phyloP scores from a whole-genome alignment of 2,329 filamentous ascomycete species.

The Penicillium brevicompactum region DNA sequence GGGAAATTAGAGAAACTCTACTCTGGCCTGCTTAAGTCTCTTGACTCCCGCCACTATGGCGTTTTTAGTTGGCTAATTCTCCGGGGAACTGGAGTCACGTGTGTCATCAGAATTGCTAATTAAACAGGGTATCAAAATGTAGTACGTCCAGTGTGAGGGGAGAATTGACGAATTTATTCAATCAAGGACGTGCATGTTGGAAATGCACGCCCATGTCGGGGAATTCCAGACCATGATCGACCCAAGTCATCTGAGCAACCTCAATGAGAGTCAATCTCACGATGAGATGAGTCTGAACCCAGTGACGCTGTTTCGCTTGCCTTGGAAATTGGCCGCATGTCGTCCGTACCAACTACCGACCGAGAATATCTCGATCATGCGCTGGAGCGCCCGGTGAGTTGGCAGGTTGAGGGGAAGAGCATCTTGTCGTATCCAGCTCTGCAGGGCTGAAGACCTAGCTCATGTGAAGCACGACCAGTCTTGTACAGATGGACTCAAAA shows the following conservation, averaged over 20 bases:
- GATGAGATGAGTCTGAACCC: not conserved
- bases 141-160: constrained; percentile 5
- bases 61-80: not conserved
- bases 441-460: not conserved
- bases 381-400: not conserved
- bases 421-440: not conserved
- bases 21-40: not conserved
- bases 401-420: not conserved
- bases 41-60: not conserved
- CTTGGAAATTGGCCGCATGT: not conserved
- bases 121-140: constrained; percentile 23
- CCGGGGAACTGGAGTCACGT: constrained; percentile 4
- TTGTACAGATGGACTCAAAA: too few species aligned
- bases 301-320: not conserved
- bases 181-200: not conserved
- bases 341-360: not conserved
- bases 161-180: not conserved
- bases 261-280: too few species aligned
- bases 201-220: not conserved
- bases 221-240: too few species aligned
- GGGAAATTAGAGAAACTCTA: not conserved
- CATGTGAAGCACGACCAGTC: not conserved
- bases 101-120: not conserved
- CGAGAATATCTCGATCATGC: not conserved
- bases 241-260: too few species aligned